These are phyloP conservation scores for Lichtheimia ornata DNA, from an alignment of 371 early-diverging fungal species.

Conservation along the genomic window DNA sequence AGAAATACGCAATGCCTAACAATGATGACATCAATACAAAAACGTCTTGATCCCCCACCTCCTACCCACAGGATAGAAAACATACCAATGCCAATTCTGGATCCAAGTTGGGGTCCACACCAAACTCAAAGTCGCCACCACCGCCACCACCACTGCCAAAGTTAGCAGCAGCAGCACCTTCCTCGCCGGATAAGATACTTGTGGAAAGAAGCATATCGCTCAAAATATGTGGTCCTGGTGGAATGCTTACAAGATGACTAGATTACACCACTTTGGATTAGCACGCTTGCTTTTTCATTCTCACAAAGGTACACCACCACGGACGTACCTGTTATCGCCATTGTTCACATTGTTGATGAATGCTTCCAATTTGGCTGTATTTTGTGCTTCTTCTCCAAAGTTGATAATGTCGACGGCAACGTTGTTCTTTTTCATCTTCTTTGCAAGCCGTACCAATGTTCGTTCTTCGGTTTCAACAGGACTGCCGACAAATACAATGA, in stretches of 20 bases:
- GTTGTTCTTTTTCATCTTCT: constrained; percentile 97
- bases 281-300: background rate
- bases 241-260: constrained; percentile 90
- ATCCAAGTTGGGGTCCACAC: constrained; percentile 93
- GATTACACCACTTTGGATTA: background rate
- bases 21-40: background rate
- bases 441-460: constrained; percentile 86
- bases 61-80: background rate
- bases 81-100: constrained; percentile 92
- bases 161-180: constrained; percentile 54
- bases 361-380: constrained; percentile 89
- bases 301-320: background rate
- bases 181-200: constrained; percentile 85
- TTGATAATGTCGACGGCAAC: constrained; percentile 94
- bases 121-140: constrained; percentile 86
- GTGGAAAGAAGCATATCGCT: constrained; percentile 88
- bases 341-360: constrained; percentile 89
- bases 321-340: constrained; percentile 84
- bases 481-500: constrained; percentile 94
- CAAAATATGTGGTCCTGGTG: constrained; percentile 93
- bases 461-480: constrained; percentile 85
- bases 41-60: background rate
- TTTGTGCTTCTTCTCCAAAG: constrained; percentile 94
- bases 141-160: constrained; percentile 39
- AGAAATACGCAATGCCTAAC: constrained; percentile 90